phyloP scores from a whole-genome alignment of 2,329 filamentous ascomycete genomes.

The Berkeleyomyces rouxiae region DNA sequence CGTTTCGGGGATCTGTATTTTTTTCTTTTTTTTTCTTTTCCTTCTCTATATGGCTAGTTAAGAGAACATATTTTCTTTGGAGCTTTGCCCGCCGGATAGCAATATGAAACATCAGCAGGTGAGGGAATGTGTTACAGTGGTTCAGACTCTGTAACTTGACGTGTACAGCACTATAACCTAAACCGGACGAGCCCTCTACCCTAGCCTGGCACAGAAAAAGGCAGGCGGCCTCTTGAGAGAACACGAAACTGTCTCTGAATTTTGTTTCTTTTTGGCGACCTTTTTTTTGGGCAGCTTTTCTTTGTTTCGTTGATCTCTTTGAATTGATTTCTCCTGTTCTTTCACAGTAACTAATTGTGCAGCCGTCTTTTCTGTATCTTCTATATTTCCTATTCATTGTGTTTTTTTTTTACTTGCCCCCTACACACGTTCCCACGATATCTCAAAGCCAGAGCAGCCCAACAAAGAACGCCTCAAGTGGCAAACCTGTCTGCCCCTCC shows the following conservation, averaged over 20 bases:
- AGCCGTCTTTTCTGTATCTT: too few species aligned
- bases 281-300: not conserved
- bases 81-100: not conserved
- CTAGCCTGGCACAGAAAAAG: too few species aligned
- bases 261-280: not conserved
- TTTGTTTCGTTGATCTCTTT: too few species aligned
- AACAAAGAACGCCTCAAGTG: not conserved
- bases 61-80: not conserved
- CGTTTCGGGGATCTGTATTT: not conserved
- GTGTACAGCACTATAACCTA: not conserved
- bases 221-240: not conserved
- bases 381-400: too few species aligned
- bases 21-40: slow-evolving; percentile 6
- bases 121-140: not conserved
- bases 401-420: not conserved
- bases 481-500: not conserved
- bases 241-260: too few species aligned
- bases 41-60: not conserved
- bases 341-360: too few species aligned
- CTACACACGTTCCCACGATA: not conserved
- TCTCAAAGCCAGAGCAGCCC: not conserved
- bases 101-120: not conserved
- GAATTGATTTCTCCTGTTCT: too few species aligned
- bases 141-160: not conserved
- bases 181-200: not conserved